A percentile compares a stretch with the other conserved stretches of the same genome.
These are phyloP conservation scores for Trichosporon sp. DNA, from an alignment of 1,284 basidiomycete genomes.

Conservation along the genomic window DNA sequence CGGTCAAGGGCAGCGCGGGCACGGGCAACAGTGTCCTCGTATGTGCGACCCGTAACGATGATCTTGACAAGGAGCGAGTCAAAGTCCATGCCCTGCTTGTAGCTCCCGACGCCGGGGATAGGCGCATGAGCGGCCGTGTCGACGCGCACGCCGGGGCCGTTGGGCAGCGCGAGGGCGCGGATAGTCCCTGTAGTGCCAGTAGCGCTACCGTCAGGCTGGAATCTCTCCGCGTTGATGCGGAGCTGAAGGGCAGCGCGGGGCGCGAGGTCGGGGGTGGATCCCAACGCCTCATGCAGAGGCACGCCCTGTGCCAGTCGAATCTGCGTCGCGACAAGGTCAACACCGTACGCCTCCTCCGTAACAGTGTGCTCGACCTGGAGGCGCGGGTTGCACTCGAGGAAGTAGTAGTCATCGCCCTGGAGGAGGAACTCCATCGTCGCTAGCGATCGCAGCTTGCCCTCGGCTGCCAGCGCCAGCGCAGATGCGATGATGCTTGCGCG, in stretches of 20 bases:
- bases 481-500: constrained; percentile 12
- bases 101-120: constrained; percentile 6
- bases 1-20: constrained; percentile 13
- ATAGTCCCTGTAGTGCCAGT: constrained; percentile 13
- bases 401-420: constrained; percentile 10
- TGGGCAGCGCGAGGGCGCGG: constrained; percentile 3
- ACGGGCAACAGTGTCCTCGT: constrained; percentile 2
- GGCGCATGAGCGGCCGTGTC: constrained; percentile 20
- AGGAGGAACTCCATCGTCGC: constrained; percentile 21
- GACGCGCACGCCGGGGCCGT: constrained; percentile 14
- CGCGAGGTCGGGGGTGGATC: not conserved
- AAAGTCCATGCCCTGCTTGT: constrained; percentile 17
- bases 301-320: constrained; percentile 16
- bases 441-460: constrained; percentile 16
- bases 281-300: constrained; percentile 7
- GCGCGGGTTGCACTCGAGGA: constrained; percentile 22
- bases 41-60: constrained; percentile 12
- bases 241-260: constrained; percentile 17
- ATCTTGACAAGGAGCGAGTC: constrained; percentile 21
- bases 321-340: constrained; percentile 19
- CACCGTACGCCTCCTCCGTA: constrained; percentile 19
- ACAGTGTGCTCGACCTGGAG: constrained; percentile 22
- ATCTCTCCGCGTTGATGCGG: constrained; percentile 19
- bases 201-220: constrained; percentile 12
- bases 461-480: constrained; percentile 9